These are phyloP conservation scores for Zanthoxylum bungeanum DNA, from an alignment of 345 rosid species.

Conservation along the genomic window DNA sequence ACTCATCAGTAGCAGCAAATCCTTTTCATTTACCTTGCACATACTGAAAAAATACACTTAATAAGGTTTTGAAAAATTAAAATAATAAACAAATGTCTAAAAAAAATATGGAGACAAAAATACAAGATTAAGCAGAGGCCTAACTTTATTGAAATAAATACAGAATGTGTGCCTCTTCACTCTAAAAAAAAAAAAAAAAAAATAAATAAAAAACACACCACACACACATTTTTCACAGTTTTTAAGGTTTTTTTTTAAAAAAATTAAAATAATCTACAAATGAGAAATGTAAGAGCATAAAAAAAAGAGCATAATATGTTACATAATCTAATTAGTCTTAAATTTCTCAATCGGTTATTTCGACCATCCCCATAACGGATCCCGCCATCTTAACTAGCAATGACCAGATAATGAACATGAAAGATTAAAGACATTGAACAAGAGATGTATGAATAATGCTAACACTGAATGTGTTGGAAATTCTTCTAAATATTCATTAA, in stretches of 20 bases:
- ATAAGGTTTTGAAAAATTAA: background rate
- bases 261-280: background rate
- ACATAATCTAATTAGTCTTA: too few relatives aligned
- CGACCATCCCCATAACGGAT: too few relatives aligned
- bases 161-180: background rate
- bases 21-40: background rate
- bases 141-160: background rate
- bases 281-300: background rate
- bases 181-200: background rate
- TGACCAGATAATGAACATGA: background rate
- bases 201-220: too few relatives aligned
- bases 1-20: background rate
- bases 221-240: background rate
- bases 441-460: background rate
- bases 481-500: too few relatives aligned
- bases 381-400: background rate
- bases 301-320: background rate
- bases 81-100: background rate
- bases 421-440: background rate
- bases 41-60: background rate
- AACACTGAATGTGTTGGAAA: background rate
- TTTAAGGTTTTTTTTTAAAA: background rate
- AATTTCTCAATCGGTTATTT: too few relatives aligned
- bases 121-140: background rate
- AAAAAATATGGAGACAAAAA: background rate